Base-by-base conservation (phyloP, 192 early-diverging fungal species). In the Geranomyces variabilis region DNA sequence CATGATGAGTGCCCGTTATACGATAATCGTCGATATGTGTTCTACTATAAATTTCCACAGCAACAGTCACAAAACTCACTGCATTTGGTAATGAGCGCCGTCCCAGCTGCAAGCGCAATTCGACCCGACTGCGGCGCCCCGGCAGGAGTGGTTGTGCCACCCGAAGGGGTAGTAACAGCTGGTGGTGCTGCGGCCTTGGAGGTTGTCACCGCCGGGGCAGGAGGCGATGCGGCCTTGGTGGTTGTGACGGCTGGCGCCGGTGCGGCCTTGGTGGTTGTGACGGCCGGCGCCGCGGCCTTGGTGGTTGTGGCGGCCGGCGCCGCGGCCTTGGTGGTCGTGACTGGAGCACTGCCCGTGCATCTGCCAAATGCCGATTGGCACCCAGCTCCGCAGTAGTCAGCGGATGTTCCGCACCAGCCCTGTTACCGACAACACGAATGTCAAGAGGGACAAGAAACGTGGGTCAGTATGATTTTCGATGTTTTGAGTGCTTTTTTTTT, bases 381-480 rank as follows among this genome's bases (percentile, higher is more conserved):
- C 19, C 75, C 75, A 41, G 69, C 44, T 17, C 69, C 71, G 66
- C 71, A 73, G 31, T 73, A 68, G 15, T 13, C 60, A 26, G 64
- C n/a, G 22, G 44, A 30, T 17, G 71, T 70, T n/a, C 71, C 71
- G 34, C 71, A 73, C 60, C 26, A 73, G 34, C 71, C 71, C 26
- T 73, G n/a, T n/a, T n/a, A n/a, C n/a, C n/a, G n/a, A n/a, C n/a
- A n/a, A n/a, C n/a, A n/a, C n/a, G n/a, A n/a, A n/a, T n/a, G n/a
- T n/a, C n/a, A n/a, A n/a, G n/a, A n/a, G n/a, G n/a, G n/a, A n/a
- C n/a, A n/a, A n/a, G n/a, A n/a, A n/a, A n/a, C n/a, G n/a, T n/a
- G n/a, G n/a, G n/a, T n/a, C n/a, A n/a, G n/a, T n/a, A n/a, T n/a
- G n/a, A n/a, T n/a, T n/a, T n/a, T n/a, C n/a, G n/a, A n/a, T n/a